Evolutionary conservation across 495 filamentous ascomycete species (phyloP), one percentile per base, ranked within the genome.

Genomic region (Aspergillus taichungensis): DNA sequence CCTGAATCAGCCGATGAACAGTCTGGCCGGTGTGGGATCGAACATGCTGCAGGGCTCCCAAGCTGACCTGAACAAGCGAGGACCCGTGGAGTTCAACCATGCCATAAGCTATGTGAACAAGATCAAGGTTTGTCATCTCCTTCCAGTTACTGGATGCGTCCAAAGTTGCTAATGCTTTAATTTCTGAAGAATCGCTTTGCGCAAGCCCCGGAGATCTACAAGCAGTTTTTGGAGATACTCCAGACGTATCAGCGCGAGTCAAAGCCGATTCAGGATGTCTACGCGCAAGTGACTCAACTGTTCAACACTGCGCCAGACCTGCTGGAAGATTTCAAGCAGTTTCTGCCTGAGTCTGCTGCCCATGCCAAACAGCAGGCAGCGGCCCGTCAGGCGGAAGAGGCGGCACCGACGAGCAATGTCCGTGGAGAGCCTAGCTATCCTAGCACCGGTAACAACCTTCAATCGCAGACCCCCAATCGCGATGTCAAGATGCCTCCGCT

Each of bases 81-180:
- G 89, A 8, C 94, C 94, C 9, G 94, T 99, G 2, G 94, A 99
- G 59, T 99, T 99, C 68, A 99, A 99, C 63, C 94, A 99, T 69
- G 94, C 94, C 0, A 99, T 99, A 48, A 96, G 89, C 60, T 99
- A 99, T 59, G 94, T 99, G 37, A 99, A 99, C 61, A 99, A 99
- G 68, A 99, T 99, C 43, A 99, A 99, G 82, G 90, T 94, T 62
- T 57, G 71, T 47, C 38, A 11, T 50, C n/a, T 18, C 37, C n/a
- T 18, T 36, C 39, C 14, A 35, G 18, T 32, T 44, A 24, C 18
- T 24, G 2, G 18, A 24, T 24, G 18, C 18, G 18, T 24, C 4
- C 18, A 24, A 24, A 4, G 2, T 24, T 24, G 18, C 18, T 24
- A 24, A 24, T 24, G 18, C 37, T 43, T 28, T n/a, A n/a, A n/a